Conservation (phyloP, 1,284 basidiomycete species). For the Ganoderma leucocontextum region DNA sequence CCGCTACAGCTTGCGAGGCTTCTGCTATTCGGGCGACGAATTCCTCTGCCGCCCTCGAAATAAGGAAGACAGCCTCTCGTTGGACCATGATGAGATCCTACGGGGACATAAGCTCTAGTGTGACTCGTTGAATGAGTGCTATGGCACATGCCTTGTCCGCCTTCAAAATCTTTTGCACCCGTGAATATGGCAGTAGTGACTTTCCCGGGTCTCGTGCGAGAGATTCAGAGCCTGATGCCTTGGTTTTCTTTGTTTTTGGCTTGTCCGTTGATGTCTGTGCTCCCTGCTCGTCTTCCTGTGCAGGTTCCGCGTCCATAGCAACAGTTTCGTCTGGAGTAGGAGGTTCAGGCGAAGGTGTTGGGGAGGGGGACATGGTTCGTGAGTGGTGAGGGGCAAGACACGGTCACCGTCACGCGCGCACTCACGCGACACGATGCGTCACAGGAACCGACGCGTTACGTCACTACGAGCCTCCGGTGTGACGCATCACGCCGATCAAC, state of each 20-base stretch:
- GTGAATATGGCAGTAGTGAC: constrained; percentile 71
- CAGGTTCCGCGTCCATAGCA: not conserved
- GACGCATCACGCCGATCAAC: no score
- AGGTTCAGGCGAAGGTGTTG: not conserved
- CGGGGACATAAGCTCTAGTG: not conserved
- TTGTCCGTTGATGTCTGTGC: not conserved
- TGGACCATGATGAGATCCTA: constrained; percentile 80
- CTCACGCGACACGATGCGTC: constrained; percentile 4
- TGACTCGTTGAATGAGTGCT: not conserved
- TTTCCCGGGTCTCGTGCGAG: constrained; percentile 54
- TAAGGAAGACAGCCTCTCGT: constrained; percentile 75
- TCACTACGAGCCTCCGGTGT: not conserved
- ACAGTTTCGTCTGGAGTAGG: not conserved
- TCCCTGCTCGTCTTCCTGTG: not conserved
- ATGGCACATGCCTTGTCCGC: constrained; percentile 68
- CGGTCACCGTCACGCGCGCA: not conserved
- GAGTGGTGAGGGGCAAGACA: not conserved
- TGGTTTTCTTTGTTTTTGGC: constrained; percentile 25
- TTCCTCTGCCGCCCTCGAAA: constrained; percentile 81
- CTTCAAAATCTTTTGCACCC: constrained; percentile 82
- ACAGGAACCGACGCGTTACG: not conserved
- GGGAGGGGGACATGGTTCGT: not conserved
- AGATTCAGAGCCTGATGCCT: constrained; percentile 16
- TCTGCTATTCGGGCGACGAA: constrained; percentile 74
- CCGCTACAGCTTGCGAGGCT: constrained; percentile 67